These are phyloP conservation scores for Tulasnella sp. DNA, from an alignment of 768 basidiomycete species.

Conservation along the genomic window DNA sequence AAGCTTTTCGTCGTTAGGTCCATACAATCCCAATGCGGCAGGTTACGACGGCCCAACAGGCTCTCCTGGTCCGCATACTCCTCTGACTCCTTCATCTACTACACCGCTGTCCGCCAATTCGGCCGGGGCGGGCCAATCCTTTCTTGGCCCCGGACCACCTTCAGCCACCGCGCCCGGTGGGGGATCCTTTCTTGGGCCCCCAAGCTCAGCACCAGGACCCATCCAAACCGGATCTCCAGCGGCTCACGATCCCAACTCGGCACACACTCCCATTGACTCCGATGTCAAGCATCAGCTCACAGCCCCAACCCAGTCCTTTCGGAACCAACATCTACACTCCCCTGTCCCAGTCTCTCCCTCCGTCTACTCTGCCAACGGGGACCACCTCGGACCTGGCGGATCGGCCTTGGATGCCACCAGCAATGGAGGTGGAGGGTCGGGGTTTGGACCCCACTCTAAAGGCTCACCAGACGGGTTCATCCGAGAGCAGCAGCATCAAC, in stretches of 20 bases:
- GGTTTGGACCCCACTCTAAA: slow-evolving; percentile 4
- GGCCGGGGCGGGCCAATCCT: slow-evolving; percentile 42
- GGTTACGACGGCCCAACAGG: slow-evolving; percentile 9
- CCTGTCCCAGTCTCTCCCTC: slow-evolving; percentile 9
- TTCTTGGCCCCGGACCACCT: slow-evolving; percentile 41
- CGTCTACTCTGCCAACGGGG: slow-evolving; percentile 3
- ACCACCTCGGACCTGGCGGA: neutral
- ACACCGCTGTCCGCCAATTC: slow-evolving; percentile 17
- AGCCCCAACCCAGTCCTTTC: slow-evolving; percentile 9
- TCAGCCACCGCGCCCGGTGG: slow-evolving; percentile 1
- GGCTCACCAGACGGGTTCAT: neutral
- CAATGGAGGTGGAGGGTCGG: slow-evolving; percentile 3
- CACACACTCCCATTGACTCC: slow-evolving; percentile 1
- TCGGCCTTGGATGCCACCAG: neutral
- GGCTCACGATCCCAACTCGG: neutral
- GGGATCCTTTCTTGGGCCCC: slow-evolving; percentile 60
- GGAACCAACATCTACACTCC: slow-evolving; percentile 11
- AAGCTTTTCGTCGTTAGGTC: neutral
- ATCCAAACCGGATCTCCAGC: slow-evolving; percentile 17
- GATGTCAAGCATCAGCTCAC: neutral
- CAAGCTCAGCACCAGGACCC: slow-evolving; percentile 31
- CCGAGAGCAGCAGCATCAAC: neutral
- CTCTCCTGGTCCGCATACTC: slow-evolving; percentile 6
- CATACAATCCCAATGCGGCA: neutral
- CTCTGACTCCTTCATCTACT: slow-evolving; percentile 11